Evolutionary conservation across 495 filamentous ascomycete species (phyloP), one percentile per base, ranked within the genome.

Genomic region (Aspergillus asperescens): DNA sequence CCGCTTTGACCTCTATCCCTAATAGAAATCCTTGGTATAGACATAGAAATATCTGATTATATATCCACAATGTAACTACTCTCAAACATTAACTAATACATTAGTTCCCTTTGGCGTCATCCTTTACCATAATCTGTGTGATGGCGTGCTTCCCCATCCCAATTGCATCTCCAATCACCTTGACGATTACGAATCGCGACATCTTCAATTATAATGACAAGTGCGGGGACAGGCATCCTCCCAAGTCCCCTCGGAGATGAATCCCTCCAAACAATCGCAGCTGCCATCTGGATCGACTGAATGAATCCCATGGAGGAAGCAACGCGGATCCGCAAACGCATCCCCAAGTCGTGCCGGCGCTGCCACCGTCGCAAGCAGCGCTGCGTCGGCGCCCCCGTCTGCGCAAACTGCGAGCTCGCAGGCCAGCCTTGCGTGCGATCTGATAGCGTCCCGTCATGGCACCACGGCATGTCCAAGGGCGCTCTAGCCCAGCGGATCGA

Each of bases 281-380:
- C 9, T 5, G 5, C 32, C 7, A 15, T 35, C 12, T 15, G 1
- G 13, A 35, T 3, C 32, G 16, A 32, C 1, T 35, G 7, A 15
- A 5, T n/a, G 19, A 31, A 9, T 9, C 15, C 35, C 5, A 41
- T 32, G 37, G 37, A 29, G n/a, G 37, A 40, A 23, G 19, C 23
- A 13, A 32, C 43, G 15, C 25, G 62, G 76, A 81, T 62, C 63
- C 77, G 61, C 27, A 61, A 61, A 29, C 61, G 56, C 43, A 55
- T 63, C 42, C 63, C 57, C 12, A 63, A 60, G 29, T 62, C 61
- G 8, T 66, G 61, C 38, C 29, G 44, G n/a, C 56, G 58, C 43
- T 66, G 61, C 25, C 58, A 68, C 35, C 59, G 59, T 3, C 63
- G 59, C 18, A 64, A 62, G 42, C 62, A 63, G 48, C 60, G 58